Evolutionary conservation across 768 basidiomycete genomes (phyloP).

Genomic region (Xerocomellus dryophilus): DNA sequence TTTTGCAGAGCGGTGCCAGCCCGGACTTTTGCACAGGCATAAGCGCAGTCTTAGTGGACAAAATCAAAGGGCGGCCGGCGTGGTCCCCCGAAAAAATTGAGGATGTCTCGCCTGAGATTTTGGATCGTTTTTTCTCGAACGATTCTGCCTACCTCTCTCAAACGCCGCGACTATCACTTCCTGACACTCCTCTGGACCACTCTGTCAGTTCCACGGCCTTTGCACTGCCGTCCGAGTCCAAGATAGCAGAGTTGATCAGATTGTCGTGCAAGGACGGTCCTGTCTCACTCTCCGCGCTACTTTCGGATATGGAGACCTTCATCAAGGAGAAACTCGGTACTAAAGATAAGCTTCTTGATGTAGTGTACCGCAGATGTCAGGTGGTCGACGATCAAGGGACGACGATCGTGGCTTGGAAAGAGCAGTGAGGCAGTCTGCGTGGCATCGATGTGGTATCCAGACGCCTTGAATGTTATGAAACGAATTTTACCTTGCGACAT

Average conservation of each 20-base stretch:
- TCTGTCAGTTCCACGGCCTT: slow-evolving; percentile 36
- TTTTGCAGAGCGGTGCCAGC: slow-evolving; percentile 63
- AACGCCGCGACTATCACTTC: slow-evolving; percentile 44
- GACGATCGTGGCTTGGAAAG: slow-evolving; percentile 23
- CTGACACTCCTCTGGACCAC: slow-evolving; percentile 31
- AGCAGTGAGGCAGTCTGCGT: slow-evolving; percentile 14
- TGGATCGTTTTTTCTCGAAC: slow-evolving; percentile 64
- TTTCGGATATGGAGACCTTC: slow-evolving; percentile 23
- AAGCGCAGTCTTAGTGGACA: slow-evolving; percentile 58
- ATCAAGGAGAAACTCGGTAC: slow-evolving; percentile 51
- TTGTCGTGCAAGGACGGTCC: slow-evolving; percentile 40
- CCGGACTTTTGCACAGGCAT: slow-evolving; percentile 86
- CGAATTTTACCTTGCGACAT: neutral
- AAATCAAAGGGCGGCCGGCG: slow-evolving; percentile 48
- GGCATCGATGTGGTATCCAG: neutral
- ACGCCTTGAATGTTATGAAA: neutral
- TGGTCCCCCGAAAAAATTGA: slow-evolving; percentile 70
- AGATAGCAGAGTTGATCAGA: slow-evolving; percentile 62
- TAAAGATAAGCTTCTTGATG: slow-evolving; percentile 72
- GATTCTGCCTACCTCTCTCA: slow-evolving; percentile 46
- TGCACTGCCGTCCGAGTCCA: slow-evolving; percentile 74
- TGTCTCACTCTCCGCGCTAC: slow-evolving; percentile 20
- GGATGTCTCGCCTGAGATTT: slow-evolving; percentile 58
- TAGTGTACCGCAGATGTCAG: slow-evolving; percentile 66
- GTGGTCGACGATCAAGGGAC: slow-evolving; percentile 49